Conservation (phyloP, 768 basidiomycete genomes). For the Auriscalpium vulgare region DNA sequence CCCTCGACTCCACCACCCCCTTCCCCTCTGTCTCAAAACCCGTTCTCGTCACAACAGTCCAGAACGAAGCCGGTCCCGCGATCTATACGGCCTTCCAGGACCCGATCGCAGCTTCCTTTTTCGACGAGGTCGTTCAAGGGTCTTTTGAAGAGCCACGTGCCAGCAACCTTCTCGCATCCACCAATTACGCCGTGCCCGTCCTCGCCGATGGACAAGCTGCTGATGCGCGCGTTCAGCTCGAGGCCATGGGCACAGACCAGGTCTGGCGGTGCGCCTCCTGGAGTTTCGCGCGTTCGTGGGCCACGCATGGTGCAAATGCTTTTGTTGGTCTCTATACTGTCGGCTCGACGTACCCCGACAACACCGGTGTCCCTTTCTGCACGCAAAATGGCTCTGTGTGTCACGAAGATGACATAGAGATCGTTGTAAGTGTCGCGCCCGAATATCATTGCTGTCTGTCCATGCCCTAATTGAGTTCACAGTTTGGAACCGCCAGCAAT, state of each 20-base stretch:
- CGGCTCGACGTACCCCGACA: constrained; percentile 68
- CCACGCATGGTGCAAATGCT: constrained; percentile 52
- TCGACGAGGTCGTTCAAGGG: constrained; percentile 29
- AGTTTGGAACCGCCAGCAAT: constrained; percentile 47
- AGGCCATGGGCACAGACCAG: constrained; percentile 58
- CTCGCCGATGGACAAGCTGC: constrained; percentile 22
- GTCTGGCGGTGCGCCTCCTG: constrained; percentile 64
- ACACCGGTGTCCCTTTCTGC: constrained; percentile 50
- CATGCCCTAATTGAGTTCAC: background rate
- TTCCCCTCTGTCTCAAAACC: constrained; percentile 59
- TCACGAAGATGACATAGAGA: constrained; percentile 78
- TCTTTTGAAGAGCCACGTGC: constrained; percentile 44
- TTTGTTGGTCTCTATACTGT: constrained; percentile 58
- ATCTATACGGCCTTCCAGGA: constrained; percentile 40
- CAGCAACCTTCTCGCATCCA: constrained; percentile 32
- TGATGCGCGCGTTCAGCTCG: constrained; percentile 51
- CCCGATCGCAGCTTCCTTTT: constrained; percentile 32
- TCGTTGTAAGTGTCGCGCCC: constrained; percentile 45
- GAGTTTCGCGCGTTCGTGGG: constrained; percentile 66
- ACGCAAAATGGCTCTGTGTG: constrained; percentile 51
- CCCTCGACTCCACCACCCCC: constrained; percentile 50
- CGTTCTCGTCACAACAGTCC: constrained; percentile 62
- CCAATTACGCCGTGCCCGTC: constrained; percentile 36
- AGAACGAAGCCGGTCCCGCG: constrained; percentile 62
- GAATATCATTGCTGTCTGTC: background rate